These are phyloP conservation scores for Delitschia confertaspora DNA, from an alignment of 495 filamentous ascomycete species.

Conservation along the genomic window DNA sequence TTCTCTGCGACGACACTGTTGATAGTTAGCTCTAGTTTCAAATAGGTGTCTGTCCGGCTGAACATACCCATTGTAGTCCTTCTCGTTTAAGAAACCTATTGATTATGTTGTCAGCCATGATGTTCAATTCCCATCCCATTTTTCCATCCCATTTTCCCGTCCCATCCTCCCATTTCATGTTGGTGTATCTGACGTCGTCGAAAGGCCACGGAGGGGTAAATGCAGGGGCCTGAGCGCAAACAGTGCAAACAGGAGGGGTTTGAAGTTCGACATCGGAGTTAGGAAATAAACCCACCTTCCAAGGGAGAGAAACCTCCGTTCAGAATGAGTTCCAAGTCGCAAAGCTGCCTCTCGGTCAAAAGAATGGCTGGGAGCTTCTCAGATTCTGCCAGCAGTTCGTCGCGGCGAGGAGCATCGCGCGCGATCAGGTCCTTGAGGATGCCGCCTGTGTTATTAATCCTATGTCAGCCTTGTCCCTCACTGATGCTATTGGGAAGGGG, in stretches of 20 bases:
- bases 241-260: slow-evolving; percentile 10
- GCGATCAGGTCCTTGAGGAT: slow-evolving; percentile 94
- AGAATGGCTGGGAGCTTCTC: slow-evolving; percentile 77
- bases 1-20: slow-evolving; percentile 75
- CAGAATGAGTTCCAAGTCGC: slow-evolving; percentile 92
- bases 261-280: slow-evolving; percentile 12
- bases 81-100: slow-evolving; percentile 89
- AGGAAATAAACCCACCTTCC: slow-evolving; percentile 57
- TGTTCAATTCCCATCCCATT: not conserved
- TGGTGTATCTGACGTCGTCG: too few relatives aligned
- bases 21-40: slow-evolving; percentile 4
- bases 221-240: slow-evolving; percentile 6
- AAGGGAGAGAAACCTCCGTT: slow-evolving; percentile 95
- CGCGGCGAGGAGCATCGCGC: slow-evolving; percentile 70
- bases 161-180: too few relatives aligned
- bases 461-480: slow-evolving; percentile 5
- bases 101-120: slow-evolving; percentile 26
- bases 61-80: slow-evolving; percentile 84
- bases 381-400: slow-evolving; percentile 70
- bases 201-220: slow-evolving; percentile 1
- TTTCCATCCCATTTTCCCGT: too few relatives aligned
- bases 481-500: not conserved
- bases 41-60: not conserved
- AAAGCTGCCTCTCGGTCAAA: slow-evolving; percentile 86
- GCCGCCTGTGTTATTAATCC: slow-evolving; percentile 49